Conservation (phyloP, 371 early-diverging fungal genomes). For the Thermomucor indicae-seudaticae region DNA sequence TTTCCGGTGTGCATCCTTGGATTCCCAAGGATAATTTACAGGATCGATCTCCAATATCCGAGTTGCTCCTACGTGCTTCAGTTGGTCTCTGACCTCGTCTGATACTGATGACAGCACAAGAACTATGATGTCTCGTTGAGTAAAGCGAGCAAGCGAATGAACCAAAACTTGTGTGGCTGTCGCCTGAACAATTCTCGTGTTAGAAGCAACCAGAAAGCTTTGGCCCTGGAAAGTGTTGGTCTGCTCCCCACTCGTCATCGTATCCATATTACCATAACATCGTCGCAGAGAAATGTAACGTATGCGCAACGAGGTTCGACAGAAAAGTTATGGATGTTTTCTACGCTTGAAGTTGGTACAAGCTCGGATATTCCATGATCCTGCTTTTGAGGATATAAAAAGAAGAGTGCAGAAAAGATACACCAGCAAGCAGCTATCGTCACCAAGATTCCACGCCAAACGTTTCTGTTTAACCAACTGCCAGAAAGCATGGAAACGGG, state of each 20-base stretch:
- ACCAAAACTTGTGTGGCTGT: conserved; percentile 27
- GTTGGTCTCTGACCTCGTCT: conserved; percentile 3
- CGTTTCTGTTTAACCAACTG: not conserved
- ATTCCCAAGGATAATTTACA: conserved; percentile 37
- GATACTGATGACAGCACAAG: conserved; percentile 27
- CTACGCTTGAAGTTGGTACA: not conserved
- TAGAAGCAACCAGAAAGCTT: not conserved
- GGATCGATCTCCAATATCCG: conserved; percentile 23
- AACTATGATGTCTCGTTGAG: conserved; percentile 24
- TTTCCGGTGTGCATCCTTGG: conserved; percentile 16
- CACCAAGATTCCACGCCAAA: not conserved
- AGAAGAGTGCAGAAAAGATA: not conserved
- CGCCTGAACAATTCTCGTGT: conserved; percentile 10
- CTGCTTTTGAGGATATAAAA: not conserved
- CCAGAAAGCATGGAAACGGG: no score
- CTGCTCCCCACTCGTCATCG: not conserved
- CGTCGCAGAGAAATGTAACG: conserved; percentile 35
- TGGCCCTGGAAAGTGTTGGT: not conserved
- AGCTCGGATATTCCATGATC: not conserved
- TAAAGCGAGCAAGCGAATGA: conserved; percentile 21
- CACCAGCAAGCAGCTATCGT: not conserved
- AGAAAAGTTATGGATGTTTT: not conserved
- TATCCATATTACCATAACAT: conserved; percentile 22
- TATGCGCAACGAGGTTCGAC: conserved; percentile 7
- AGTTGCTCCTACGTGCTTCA: conserved; percentile 25